phyloP scores from a whole-genome alignment of 73 alveolate genomes.

The Paramecium biaurelia region DNA sequence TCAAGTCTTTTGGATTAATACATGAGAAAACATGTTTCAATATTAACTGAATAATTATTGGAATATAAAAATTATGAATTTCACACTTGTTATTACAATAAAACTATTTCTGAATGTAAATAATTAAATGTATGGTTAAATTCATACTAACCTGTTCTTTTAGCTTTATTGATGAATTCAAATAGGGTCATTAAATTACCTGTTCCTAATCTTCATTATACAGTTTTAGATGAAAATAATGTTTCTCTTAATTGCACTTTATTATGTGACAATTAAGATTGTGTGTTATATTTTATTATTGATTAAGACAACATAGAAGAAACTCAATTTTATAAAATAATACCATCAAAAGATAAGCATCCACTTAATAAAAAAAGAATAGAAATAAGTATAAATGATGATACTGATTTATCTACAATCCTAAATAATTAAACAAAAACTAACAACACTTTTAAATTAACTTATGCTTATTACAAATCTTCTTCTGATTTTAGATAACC shows the following conservation, averaged over 20 bases:
- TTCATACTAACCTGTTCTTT: background rate
- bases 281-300: background rate
- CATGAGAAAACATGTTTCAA: background rate
- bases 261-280: background rate
- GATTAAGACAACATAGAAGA: background rate
- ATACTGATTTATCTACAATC: background rate
- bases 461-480: background rate
- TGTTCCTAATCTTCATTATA: background rate
- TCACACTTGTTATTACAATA: slow-evolving; percentile 5
- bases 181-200: background rate
- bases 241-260: background rate
- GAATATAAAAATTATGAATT: background rate
- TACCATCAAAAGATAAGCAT: background rate
- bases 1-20: background rate
- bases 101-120: background rate
- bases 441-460: background rate
- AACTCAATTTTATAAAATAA: background rate
- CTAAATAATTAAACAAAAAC: background rate
- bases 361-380: background rate
- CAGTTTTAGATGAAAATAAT: background rate
- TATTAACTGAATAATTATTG: background rate
- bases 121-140: background rate
- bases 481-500: background rate
- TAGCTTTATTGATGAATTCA: background rate
- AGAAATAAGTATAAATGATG: background rate